These are phyloP conservation scores for Fusarium kyushuense DNA, from an alignment of 2,329 filamentous ascomycete genomes.

Conservation along the genomic window DNA sequence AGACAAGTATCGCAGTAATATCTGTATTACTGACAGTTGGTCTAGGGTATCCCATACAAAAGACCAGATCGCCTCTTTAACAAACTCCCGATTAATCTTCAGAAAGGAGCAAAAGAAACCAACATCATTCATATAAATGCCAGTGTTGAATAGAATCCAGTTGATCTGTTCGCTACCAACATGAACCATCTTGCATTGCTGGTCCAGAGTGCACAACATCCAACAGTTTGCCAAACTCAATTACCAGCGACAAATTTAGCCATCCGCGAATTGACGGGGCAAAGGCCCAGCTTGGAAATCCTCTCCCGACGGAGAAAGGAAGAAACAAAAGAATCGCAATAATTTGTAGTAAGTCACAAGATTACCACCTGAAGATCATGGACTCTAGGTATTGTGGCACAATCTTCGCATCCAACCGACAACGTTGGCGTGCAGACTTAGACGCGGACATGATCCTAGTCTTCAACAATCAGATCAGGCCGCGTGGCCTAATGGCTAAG, in stretches of 20 bases:
- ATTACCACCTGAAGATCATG: too few relatives aligned
- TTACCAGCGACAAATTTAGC: background rate
- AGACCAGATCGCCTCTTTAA: too few relatives aligned
- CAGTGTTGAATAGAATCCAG: fast-evolving
- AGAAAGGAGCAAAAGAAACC: too few relatives aligned
- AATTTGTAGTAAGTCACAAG: background rate
- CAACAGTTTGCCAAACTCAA: background rate
- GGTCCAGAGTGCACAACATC: background rate
- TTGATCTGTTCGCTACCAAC: fast-evolving
- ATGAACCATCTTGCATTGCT: background rate
- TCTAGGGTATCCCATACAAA: conserved; percentile 11
- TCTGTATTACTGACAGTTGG: background rate
- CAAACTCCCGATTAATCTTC: background rate
- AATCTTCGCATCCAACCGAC: fast-evolving
- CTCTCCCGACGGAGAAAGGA: background rate
- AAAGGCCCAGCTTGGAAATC: too few relatives aligned
- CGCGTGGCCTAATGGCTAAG: conserved; percentile 55
- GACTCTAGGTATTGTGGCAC: too few relatives aligned
- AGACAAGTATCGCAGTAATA: conserved; percentile 16
- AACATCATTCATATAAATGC: background rate
- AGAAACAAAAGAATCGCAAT: background rate
- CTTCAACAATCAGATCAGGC: conserved; percentile 34
- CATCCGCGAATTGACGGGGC: too few relatives aligned
- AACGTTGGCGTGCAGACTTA: background rate
- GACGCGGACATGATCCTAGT: background rate